Percentiles rank a stretch among this genome's conserved stretches.
These are phyloP conservation scores for Rhizoclosmatium sp. DNA, from an alignment of 192 early-diverging fungal genomes.

Conservation along the genomic window DNA sequence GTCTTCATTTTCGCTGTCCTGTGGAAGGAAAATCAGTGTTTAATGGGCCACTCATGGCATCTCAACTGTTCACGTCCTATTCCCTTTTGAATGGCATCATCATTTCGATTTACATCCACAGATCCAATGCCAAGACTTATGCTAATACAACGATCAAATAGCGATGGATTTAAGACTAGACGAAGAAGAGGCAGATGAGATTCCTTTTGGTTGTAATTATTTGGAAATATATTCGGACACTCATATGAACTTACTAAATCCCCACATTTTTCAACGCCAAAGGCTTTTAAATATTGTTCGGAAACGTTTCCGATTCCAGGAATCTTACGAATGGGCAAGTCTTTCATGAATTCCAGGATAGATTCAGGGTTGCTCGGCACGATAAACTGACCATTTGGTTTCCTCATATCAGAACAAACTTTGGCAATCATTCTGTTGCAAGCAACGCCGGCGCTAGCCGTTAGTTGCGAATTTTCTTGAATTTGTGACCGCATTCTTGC, in stretches of 20 bases:
- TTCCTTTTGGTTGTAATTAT: background rate
- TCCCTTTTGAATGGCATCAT: constrained; percentile 29
- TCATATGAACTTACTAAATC: constrained; percentile 47
- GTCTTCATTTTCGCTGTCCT: constrained; percentile 18
- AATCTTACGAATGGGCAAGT: constrained; percentile 64
- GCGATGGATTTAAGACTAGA: constrained; percentile 3
- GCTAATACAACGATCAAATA: constrained; percentile 24
- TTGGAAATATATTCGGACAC: too few relatives aligned
- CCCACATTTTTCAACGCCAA: constrained; percentile 61
- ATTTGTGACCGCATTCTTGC: constrained; percentile 63
- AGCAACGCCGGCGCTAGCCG: constrained; percentile 48
- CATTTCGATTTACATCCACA: constrained; percentile 22
- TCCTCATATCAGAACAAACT: constrained; percentile 64
- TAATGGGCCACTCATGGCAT: background rate
- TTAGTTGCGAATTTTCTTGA: constrained; percentile 39
- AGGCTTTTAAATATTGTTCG: constrained; percentile 59
- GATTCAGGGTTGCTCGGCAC: constrained; percentile 49
- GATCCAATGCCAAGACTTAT: constrained; percentile 36
- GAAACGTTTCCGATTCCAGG: constrained; percentile 64
- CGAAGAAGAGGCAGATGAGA: constrained; percentile 1
- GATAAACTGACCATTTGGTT: constrained; percentile 73
- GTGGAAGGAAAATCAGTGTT: background rate
- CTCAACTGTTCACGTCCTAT: constrained; percentile 28
- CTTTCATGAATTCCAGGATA: constrained; percentile 57
- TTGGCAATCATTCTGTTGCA: constrained; percentile 58